Evolutionary conservation across 306 rosid species (phyloP).

Genomic region (Trifolium fragiferum): DNA sequence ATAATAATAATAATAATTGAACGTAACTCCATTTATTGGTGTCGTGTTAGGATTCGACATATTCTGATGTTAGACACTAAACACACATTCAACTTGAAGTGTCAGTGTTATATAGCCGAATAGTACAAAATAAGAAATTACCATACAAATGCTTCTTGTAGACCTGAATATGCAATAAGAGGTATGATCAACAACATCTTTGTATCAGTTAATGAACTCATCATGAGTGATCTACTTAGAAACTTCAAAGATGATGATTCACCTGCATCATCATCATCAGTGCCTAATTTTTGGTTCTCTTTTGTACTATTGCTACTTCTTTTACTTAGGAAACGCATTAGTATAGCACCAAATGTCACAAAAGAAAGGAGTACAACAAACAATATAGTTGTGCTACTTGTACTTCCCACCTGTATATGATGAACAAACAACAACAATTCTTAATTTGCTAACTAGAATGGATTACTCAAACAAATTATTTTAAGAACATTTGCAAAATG

Average conservation of each 20-base stretch:
- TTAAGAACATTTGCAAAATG: slow-evolving; percentile 20
- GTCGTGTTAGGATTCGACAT: not conserved
- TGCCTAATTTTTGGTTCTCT: slow-evolving; percentile 45
- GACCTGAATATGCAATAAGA: slow-evolving; percentile 90
- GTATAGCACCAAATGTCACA: slow-evolving; percentile 72
- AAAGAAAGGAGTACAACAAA: slow-evolving; percentile 74
- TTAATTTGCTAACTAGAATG: not conserved
- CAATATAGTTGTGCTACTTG: slow-evolving; percentile 64
- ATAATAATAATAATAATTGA: no score
- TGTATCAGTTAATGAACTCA: slow-evolving; percentile 57
- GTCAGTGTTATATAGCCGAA: not conserved
- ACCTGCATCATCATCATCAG: slow-evolving; percentile 46
- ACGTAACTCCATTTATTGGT: no score
- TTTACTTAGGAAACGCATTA: slow-evolving; percentile 78
- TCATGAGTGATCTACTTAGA: slow-evolving; percentile 57
- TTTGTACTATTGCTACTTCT: slow-evolving; percentile 48
- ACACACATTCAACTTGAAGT: not conserved
- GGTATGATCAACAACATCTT: slow-evolving; percentile 86
- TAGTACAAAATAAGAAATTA: slow-evolving; percentile 48
- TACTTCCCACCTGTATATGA: slow-evolving; percentile 65
- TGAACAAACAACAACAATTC: slow-evolving; percentile 33
- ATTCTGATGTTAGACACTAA: no score
- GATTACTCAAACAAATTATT: not conserved
- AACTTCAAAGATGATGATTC: slow-evolving; percentile 54
- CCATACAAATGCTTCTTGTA: slow-evolving; percentile 96